Percentiles rank a stretch among this genome's conserved stretches.
Conservation (phyloP, 1,284 basidiomycete species). For the Quambalaria eucalypti region DNA sequence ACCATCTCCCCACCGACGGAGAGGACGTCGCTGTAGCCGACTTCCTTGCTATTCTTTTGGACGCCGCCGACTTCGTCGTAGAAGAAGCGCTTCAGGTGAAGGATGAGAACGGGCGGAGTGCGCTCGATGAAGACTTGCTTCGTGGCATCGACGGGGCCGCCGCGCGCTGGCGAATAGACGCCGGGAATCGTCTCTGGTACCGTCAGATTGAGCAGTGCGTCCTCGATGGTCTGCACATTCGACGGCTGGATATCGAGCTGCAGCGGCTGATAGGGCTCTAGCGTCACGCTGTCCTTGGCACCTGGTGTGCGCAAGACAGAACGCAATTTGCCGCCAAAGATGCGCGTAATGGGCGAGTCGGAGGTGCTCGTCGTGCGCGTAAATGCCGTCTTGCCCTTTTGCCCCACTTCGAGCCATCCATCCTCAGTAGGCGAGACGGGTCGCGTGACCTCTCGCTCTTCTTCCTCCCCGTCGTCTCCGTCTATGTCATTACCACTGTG, state of each 20-base stretch:
- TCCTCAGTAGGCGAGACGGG: conserved; percentile 38
- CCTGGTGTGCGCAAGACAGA: conserved; percentile 72
- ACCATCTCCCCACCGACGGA: conserved; percentile 54
- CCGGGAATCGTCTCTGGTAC: conserved; percentile 74
- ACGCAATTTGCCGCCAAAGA: conserved; percentile 90
- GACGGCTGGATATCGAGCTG: conserved; percentile 72
- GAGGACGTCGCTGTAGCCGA: conserved; percentile 69
- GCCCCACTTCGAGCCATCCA: conserved; percentile 84
- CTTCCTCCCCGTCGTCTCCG: conserved; percentile 50
- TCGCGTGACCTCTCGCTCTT: conserved; percentile 49
- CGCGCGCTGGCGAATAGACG: conserved; percentile 49
- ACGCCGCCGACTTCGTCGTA: conserved; percentile 77
- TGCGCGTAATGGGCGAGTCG: conserved; percentile 78
- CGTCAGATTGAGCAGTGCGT: conserved; percentile 71
- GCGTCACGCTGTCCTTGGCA: conserved; percentile 71
- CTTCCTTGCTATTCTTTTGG: conserved; percentile 74
- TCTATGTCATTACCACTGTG: conserved; percentile 4
- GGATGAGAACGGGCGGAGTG: conserved; percentile 73
- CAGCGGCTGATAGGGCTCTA: conserved; percentile 86
- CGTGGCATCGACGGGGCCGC: conserved; percentile 62
- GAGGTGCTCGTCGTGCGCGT: conserved; percentile 69
- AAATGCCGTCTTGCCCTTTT: conserved; percentile 72
- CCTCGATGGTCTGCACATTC: conserved; percentile 67
- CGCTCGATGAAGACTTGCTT: conserved; percentile 81
- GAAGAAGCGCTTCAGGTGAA: conserved; percentile 87